Base-by-base conservation (phyloP, 345 rosid species). In the Geranium brycei region DNA sequence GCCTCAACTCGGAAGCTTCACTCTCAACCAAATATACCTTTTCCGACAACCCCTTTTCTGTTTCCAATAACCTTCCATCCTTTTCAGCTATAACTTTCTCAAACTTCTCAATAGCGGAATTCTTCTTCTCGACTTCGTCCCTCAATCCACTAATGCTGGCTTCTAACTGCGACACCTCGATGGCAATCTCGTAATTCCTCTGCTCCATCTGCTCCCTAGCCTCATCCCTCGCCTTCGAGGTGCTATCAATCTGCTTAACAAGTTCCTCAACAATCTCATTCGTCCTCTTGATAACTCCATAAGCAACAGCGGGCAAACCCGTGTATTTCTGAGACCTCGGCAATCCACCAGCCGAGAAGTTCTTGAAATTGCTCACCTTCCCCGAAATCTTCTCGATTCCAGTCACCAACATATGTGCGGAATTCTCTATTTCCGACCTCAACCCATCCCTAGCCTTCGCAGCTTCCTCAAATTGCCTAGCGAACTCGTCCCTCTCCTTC, bases 121-220 rank as follows among this genome's bases (percentile, higher is more conserved):
- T 75, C 75, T 87, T 95, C 72, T 83, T 77, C 0, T 72, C 84
- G 57, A 85, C 85, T 69, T 91, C 97, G 8, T 84, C 89, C 68
- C 80, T 74, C 72, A 95, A 72, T 55, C 83, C 81, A 72, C 87
- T 77, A 68, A 95, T 87, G 0, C 92, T 74, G 47, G 97, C 91
- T 77, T 95, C 97, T 62, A 95, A 87, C 81, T 91, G 89, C 16
- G 97, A 95, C 75, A 95, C 97, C 76, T 95, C 99, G 62, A 95
- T 88, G 51, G 99, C 99, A 67, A 95, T 91, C 81, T 91, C 97
- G 66, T 87, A 95, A 69, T 95, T 95, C 64, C 99, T 80, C 73
- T 91, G 95, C 64, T 87, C 99, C 73, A 95, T 82, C 76, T 87
- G 96, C 72, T 84, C 95, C 73, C 97, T 91, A 6, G 85, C 95